Percentiles rank a stretch among this genome's conserved stretches.
Evolutionary conservation across 1,139 yeast species (phyloP).

Genomic region (Scheffersomyces titani): DNA sequence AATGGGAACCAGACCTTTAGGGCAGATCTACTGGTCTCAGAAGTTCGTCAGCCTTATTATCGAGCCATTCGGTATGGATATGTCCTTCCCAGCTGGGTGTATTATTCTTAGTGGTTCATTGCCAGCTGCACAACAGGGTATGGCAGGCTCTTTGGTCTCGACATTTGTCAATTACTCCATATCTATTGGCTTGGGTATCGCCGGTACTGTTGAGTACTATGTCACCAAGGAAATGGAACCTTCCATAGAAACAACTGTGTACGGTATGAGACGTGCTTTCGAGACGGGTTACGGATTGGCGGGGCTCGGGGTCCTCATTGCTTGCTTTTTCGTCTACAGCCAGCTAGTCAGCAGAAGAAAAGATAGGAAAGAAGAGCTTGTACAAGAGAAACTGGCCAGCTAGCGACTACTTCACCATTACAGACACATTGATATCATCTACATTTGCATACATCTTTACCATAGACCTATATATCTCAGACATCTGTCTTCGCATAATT

Average conservation of each 20-base stretch:
- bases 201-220: conserved; percentile 60
- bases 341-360: conserved; percentile 2
- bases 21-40: conserved; percentile 56
- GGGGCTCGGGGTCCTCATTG: conserved; percentile 41
- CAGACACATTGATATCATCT: no score
- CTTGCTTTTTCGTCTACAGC: conserved; percentile 17
- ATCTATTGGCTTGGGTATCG: conserved; percentile 63
- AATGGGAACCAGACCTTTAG: conserved; percentile 46
- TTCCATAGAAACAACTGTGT: conserved; percentile 21
- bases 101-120: conserved; percentile 51
- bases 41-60: conserved; percentile 48
- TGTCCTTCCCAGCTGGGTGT: conserved; percentile 65
- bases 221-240: conserved; percentile 30
- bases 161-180: conserved; percentile 65
- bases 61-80: conserved; percentile 62
- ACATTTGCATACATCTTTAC: no score
- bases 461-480: no score
- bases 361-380: not conserved
- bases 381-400: not conserved
- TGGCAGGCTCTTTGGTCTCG: conserved; percentile 64
- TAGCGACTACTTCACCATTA: no score
- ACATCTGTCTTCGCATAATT: no score
- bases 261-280: conserved; percentile 46
- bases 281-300: conserved; percentile 55
- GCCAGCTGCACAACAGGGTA: conserved; percentile 59